A percentile compares a stretch with the other conserved stretches of the same genome.
Conservation (phyloP, 2,329 filamentous ascomycete species). For the Ophiobolus disseminans region DNA sequence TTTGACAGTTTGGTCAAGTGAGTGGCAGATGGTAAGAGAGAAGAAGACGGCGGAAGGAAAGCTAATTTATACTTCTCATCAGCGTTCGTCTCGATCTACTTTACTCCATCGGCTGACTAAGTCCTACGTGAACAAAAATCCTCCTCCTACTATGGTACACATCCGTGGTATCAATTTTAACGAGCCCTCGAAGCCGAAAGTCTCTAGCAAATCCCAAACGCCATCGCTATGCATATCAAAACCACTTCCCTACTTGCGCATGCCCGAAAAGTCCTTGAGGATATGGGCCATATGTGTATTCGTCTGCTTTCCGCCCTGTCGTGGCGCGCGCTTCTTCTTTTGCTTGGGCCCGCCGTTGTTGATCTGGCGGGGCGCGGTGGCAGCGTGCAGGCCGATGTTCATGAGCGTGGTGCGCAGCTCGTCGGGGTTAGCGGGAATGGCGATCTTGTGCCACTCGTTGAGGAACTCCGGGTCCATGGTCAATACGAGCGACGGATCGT, state of each 20-base stretch:
- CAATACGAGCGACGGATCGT: slow-evolving; percentile 80
- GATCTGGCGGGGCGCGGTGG: slow-evolving; percentile 4
- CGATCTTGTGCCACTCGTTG: slow-evolving; percentile 80
- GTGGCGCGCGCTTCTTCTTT: slow-evolving; percentile 77
- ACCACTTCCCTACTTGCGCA: slow-evolving; percentile 40
- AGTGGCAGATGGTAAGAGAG: too few species aligned
- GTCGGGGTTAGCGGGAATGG: slow-evolving; percentile 73
- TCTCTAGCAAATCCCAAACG: slow-evolving; percentile 21
- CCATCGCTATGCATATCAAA: slow-evolving; percentile 41
- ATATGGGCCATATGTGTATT: slow-evolving; percentile 87
- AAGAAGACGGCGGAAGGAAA: too few species aligned
- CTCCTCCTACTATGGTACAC: too few species aligned
- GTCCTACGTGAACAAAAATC: too few species aligned
- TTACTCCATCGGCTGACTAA: too few species aligned
- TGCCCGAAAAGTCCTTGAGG: slow-evolving; percentile 73
- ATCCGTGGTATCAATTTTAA: neutral
- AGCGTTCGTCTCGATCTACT: too few species aligned
- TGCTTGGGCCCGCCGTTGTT: slow-evolving; percentile 73
- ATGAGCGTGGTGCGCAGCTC: slow-evolving; percentile 80
- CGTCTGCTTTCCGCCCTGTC: slow-evolving; percentile 79
- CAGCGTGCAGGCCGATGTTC: slow-evolving; percentile 68
- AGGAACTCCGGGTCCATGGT: slow-evolving; percentile 83
- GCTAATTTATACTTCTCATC: too few species aligned
- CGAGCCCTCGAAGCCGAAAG: neutral
- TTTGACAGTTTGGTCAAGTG: too few species aligned